Conservation (phyloP, 768 basidiomycete genomes). For the Phlebiopsis flavidoalba region DNA sequence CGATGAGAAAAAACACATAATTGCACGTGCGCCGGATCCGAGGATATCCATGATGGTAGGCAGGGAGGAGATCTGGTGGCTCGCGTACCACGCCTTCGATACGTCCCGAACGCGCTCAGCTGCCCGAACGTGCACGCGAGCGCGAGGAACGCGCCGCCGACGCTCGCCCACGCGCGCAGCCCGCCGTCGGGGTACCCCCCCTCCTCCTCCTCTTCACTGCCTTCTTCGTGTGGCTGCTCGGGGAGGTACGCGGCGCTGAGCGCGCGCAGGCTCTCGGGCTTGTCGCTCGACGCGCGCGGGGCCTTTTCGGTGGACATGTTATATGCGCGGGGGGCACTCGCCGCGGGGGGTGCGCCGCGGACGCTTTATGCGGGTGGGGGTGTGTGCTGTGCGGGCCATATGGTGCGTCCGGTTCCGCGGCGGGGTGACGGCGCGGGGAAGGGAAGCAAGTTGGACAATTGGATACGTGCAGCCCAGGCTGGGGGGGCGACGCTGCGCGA, state of each 20-base stretch:
- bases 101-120: conserved; percentile 69
- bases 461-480: no score
- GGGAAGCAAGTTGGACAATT: background rate
- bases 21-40: conserved; percentile 56
- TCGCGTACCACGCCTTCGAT: conserved; percentile 62
- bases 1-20: conserved; percentile 70
- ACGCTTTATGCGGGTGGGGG: background rate
- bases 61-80: conserved; percentile 48
- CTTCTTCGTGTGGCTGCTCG: background rate
- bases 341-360: background rate
- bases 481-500: background rate
- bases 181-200: conserved; percentile 26
- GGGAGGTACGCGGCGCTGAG: background rate
- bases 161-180: conserved; percentile 37
- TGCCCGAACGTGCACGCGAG: conserved; percentile 70
- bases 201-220: background rate
- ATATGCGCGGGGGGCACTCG: background rate
- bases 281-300: background rate
- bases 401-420: background rate
- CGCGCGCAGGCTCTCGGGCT: background rate
- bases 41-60: conserved; percentile 27
- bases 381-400: background rate
- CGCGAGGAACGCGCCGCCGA: conserved; percentile 61
- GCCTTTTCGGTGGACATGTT: background rate
- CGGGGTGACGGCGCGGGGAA: background rate